Conservation (phyloP, 108 stramenopile genomes). For the Skeletonema potamos region DNA sequence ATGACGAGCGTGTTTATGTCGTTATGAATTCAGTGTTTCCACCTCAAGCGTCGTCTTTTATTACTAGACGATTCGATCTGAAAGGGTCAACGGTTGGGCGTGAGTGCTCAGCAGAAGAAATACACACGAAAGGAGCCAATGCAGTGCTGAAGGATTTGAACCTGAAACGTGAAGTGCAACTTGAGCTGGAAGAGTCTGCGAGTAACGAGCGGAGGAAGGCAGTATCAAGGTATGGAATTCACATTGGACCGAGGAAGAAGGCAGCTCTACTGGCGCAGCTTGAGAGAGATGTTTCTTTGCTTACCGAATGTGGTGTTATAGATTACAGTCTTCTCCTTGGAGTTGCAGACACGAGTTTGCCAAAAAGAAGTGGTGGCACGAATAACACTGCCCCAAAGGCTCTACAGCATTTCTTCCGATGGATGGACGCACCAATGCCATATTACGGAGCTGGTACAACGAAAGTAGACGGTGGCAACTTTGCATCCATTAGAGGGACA, state of each 20-base stretch:
- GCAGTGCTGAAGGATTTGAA: slow-evolving; percentile 86
- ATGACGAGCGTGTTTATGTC: slow-evolving; percentile 63
- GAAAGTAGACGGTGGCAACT: slow-evolving; percentile 71
- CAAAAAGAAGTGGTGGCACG: not conserved
- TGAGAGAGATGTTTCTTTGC: slow-evolving; percentile 74
- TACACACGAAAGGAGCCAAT: slow-evolving; percentile 54
- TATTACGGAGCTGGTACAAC: slow-evolving; percentile 74
- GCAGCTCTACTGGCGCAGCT: slow-evolving; percentile 73
- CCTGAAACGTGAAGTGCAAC: slow-evolving; percentile 65
- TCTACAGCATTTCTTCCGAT: slow-evolving; percentile 16
- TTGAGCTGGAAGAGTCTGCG: not conserved
- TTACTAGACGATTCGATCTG: slow-evolving; percentile 85
- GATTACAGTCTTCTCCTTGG: slow-evolving; percentile 90
- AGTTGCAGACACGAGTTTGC: slow-evolving; percentile 52
- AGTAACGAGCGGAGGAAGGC: not conserved
- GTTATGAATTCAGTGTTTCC: slow-evolving; percentile 91
- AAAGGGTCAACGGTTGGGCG: slow-evolving; percentile 89
- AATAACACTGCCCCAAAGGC: not conserved
- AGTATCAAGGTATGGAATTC: slow-evolving; percentile 46
- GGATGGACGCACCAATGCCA: slow-evolving; percentile 58
- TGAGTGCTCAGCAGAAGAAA: slow-evolving; percentile 74
- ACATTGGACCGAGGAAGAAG: slow-evolving; percentile 65
- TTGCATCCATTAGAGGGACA: slow-evolving; percentile 61
- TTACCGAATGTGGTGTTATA: slow-evolving; percentile 73
- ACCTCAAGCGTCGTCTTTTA: slow-evolving; percentile 58